Conservation (phyloP, 2,329 filamentous ascomycete species). For the Penicillium sp. region DNA sequence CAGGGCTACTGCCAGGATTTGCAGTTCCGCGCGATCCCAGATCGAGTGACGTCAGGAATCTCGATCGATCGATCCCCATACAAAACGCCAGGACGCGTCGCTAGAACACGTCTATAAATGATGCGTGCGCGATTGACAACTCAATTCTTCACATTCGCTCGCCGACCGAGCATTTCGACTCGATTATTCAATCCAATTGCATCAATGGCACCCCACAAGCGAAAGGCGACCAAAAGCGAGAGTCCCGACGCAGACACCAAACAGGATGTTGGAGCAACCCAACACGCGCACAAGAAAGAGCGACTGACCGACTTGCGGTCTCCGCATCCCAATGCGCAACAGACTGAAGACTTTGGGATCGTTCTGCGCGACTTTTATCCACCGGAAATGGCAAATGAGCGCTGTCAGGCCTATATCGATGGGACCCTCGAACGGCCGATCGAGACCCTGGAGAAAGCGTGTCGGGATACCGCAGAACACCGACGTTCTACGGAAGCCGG, state of each 20-base stretch:
- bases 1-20: not conserved
- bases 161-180: not conserved
- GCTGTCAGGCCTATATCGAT: constrained; percentile 72
- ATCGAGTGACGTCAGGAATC: constrained; percentile 24
- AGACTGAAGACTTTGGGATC: constrained; percentile 57
- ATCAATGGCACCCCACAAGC: constrained; percentile 28
- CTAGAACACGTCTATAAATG: not conserved
- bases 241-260: constrained; percentile 6
- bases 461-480: constrained; percentile 59
- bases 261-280: not conserved
- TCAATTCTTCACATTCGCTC: not conserved
- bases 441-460: constrained; percentile 61
- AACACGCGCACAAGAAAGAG: constrained; percentile 19
- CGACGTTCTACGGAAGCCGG: constrained; percentile 56
- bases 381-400: constrained; percentile 78
- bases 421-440: constrained; percentile 71
- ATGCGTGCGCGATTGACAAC: not conserved
- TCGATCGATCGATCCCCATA: constrained; percentile 18
- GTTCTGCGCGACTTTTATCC: constrained; percentile 78
- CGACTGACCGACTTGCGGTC: constrained; percentile 16
- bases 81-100: constrained; percentile 2
- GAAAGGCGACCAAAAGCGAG: constrained; percentile 18
- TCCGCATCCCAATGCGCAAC: constrained; percentile 38
- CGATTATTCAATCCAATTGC: not conserved
- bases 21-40: not conserved